Evolutionary conservation across 495 filamentous ascomycete species (phyloP).

Genomic region (Aspergillus hancockii): DNA sequence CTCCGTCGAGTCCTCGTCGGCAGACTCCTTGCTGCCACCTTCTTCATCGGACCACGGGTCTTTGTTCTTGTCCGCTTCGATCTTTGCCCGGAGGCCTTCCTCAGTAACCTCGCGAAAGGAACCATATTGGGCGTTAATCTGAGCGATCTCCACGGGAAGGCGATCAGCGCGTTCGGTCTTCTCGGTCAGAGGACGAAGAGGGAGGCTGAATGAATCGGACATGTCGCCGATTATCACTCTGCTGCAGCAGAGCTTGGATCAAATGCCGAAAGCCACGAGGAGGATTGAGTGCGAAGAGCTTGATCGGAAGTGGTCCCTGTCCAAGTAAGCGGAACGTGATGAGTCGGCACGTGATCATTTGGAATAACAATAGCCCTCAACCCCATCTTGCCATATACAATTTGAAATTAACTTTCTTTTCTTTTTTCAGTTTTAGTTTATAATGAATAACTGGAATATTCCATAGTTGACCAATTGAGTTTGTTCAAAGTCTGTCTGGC

Average conservation of each 20-base stretch:
- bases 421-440: too few species aligned
- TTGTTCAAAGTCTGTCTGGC: too few species aligned
- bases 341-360: not conserved
- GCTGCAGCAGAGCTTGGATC: not conserved
- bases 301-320: not conserved
- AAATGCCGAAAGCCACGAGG: not conserved
- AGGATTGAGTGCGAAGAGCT: not conserved
- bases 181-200: constrained; percentile 62
- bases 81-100: constrained; percentile 59
- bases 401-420: too few species aligned
- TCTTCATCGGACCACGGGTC: constrained; percentile 40
- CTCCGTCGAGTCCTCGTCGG: constrained; percentile 40
- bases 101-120: constrained; percentile 71
- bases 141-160: constrained; percentile 68
- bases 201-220: constrained; percentile 57
- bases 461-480: too few species aligned
- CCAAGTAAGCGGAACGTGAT: not conserved
- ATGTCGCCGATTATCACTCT: constrained; percentile 24
- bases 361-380: not conserved
- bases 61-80: constrained; percentile 49
- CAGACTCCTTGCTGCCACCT: constrained; percentile 29
- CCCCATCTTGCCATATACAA: too few species aligned
- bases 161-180: constrained; percentile 56
- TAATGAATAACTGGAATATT: too few species aligned
- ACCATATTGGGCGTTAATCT: constrained; percentile 73